Percentiles rank a stretch among this genome's conserved stretches.
Conservation (phyloP, 495 filamentous ascomycete genomes). For the Eremomyces bilateralis region DNA sequence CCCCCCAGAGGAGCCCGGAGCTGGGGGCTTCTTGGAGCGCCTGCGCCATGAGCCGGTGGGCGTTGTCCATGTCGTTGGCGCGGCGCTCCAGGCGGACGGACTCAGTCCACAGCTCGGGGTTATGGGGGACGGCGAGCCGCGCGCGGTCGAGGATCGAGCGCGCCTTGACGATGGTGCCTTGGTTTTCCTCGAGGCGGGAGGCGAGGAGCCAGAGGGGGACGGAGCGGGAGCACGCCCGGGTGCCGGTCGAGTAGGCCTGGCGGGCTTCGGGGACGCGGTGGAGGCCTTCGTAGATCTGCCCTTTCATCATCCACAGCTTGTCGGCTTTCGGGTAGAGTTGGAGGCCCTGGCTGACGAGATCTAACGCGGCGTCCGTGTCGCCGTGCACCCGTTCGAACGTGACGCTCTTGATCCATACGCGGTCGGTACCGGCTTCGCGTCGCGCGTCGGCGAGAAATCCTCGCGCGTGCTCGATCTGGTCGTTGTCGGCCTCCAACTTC, state of each 20-base stretch:
- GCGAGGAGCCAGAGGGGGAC: slow-evolving; percentile 79
- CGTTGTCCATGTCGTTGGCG: slow-evolving; percentile 62
- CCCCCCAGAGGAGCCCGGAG: slow-evolving; percentile 77
- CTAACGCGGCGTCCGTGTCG: slow-evolving; percentile 55
- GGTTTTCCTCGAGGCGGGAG: slow-evolving; percentile 65
- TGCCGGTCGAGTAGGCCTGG: slow-evolving; percentile 78
- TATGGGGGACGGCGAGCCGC: slow-evolving; percentile 65
- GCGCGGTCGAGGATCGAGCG: slow-evolving; percentile 82
- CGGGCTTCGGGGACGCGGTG: slow-evolving; percentile 61
- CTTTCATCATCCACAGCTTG: slow-evolving; percentile 97
- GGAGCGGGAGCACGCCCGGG: slow-evolving; percentile 61
- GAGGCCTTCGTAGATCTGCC: slow-evolving; percentile 78
- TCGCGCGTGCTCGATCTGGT: slow-evolving; percentile 57
- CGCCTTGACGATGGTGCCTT: slow-evolving; percentile 70
- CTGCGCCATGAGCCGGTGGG: slow-evolving; percentile 75
- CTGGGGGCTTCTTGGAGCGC: slow-evolving; percentile 80
- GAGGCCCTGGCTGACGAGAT: slow-evolving; percentile 70
- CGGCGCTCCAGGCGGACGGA: slow-evolving; percentile 78
- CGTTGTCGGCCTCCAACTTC: slow-evolving; percentile 78
- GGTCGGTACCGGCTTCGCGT: slow-evolving; percentile 72
- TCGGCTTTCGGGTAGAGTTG: slow-evolving; percentile 68
- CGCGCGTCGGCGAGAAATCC: slow-evolving; percentile 61
- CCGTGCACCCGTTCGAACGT: slow-evolving; percentile 74
- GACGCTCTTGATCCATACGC: slow-evolving; percentile 89
- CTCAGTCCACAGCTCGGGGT: slow-evolving; percentile 70